Evolutionary conservation across 768 basidiomycete species (phyloP).

Genomic region (Suillus paluster): DNA sequence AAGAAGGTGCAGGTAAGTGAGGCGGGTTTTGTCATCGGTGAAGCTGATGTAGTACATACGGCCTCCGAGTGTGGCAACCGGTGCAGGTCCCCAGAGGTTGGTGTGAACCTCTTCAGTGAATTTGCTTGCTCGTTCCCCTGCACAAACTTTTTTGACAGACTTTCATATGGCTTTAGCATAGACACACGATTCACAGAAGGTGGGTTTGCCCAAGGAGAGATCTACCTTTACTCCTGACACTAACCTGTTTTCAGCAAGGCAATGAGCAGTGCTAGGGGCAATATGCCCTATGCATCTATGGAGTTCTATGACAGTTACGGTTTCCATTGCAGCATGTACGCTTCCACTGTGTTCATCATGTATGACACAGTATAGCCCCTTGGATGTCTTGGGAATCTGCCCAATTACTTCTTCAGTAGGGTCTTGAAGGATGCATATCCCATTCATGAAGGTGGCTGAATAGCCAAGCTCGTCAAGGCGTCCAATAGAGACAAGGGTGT

Average conservation of each 20-base stretch:
- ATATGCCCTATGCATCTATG: conserved; percentile 38
- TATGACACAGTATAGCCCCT: neutral
- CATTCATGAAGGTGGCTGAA: conserved; percentile 24
- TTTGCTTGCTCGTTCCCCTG: too few relatives aligned
- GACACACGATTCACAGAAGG: too few relatives aligned
- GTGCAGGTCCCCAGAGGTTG: too few relatives aligned
- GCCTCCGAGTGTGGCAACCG: too few relatives aligned
- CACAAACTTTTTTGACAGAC: too few relatives aligned
- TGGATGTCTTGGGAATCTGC: conserved; percentile 21
- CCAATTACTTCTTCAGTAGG: conserved; percentile 19
- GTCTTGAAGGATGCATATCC: neutral
- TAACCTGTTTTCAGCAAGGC: neutral
- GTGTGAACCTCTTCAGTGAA: neutral
- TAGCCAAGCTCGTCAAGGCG: conserved; percentile 40
- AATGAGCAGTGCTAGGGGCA: neutral
- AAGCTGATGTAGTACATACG: too few relatives aligned
- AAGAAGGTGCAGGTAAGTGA: too few relatives aligned
- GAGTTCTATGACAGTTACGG: conserved; percentile 24
- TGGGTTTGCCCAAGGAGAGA: too few relatives aligned
- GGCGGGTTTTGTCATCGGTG: too few relatives aligned
- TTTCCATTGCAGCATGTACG: conserved; percentile 12
- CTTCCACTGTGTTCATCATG: neutral
- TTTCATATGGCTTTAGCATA: too few relatives aligned
- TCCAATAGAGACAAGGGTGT: conserved; percentile 43
- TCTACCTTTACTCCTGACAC: neutral